These are phyloP conservation scores for Apiospora koreana DNA, from an alignment of 2,329 filamentous ascomycete species.

Conservation along the genomic window DNA sequence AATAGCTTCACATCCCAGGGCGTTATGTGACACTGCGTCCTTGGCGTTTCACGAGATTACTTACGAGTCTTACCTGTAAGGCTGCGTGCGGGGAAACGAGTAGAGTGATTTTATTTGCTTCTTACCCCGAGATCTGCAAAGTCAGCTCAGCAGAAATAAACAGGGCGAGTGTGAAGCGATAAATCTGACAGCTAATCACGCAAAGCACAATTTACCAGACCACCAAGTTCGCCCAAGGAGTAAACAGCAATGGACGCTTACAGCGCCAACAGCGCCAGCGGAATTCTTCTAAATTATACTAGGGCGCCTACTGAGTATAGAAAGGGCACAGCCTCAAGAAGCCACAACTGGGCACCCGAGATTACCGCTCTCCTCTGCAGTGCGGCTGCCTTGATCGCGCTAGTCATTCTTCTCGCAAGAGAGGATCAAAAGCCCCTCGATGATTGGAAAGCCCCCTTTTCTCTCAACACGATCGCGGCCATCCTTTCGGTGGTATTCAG, in stretches of 20 bases:
- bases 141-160: no score
- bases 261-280: background rate
- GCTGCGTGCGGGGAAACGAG: no score
- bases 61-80: background rate
- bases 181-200: background rate
- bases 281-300: background rate
- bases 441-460: constrained; percentile 19
- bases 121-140: background rate
- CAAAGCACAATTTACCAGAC: no score
- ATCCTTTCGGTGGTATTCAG: constrained; percentile 20
- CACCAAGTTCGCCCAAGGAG: no score
- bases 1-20: background rate
- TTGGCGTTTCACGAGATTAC: background rate
- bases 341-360: constrained; percentile 20
- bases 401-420: constrained; percentile 18
- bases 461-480: constrained; percentile 23
- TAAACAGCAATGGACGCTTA: no score
- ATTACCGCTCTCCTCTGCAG: constrained; percentile 18
- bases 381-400: constrained; percentile 12
- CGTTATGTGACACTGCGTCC: background rate
- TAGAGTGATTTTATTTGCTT: background rate
- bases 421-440: constrained; percentile 15
- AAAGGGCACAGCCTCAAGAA: background rate
- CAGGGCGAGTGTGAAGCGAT: no score
- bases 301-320: background rate